Base-by-base conservation (phyloP, 2,329 filamentous ascomycete genomes). In the Venturia carpophila region DNA sequence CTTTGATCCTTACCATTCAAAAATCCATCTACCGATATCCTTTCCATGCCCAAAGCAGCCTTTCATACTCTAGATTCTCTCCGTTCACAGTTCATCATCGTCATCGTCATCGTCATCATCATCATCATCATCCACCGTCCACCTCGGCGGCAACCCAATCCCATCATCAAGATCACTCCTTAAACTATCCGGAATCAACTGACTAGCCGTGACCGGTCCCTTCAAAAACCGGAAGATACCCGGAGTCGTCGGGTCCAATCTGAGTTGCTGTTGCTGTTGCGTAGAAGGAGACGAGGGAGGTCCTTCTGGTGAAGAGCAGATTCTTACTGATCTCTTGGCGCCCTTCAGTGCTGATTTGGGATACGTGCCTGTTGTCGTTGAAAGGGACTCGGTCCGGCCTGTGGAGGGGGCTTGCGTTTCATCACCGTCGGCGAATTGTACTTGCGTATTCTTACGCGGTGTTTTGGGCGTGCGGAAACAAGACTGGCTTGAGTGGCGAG, bases 171-270 rank as follows among this genome's bases (percentile, higher is more conserved):
- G 15, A 21, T 58, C 52, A 37, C 52, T 58, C 39, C 42, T 30
- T 24, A 61, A n/a, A 61, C 60, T 61, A 61, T 61, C 60, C 39
- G 60, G 60, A 10, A 61, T 42, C 27, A 61, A 61, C 60, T 61
- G 60, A 42, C 60, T 61, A 61, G 37, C 42, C 39, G 60, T 61
- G 19, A 61, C 37, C 13, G 60, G 39, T 19, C 21, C 60, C 34
- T n/a, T 61, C 52, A 58, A 21, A 37, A 58, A 58, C 5, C 52
- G 13, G 6, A 21, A 37, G n/a, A 58, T 58, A 19, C 52, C 52
- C 37, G 52, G 52, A 4, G 52, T 58, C 5, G 15, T n/a, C 9
- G 52, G 52, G 9, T 34, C 27, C 52, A 27, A 37, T 21, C 27
- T 58, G 9, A 15, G 5, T 37, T 37, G 30, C 30, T 58, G 52